These are phyloP conservation scores for Papiliotrema laurentii DNA, from an alignment of 1,284 basidiomycete genomes.

Conservation along the genomic window DNA sequence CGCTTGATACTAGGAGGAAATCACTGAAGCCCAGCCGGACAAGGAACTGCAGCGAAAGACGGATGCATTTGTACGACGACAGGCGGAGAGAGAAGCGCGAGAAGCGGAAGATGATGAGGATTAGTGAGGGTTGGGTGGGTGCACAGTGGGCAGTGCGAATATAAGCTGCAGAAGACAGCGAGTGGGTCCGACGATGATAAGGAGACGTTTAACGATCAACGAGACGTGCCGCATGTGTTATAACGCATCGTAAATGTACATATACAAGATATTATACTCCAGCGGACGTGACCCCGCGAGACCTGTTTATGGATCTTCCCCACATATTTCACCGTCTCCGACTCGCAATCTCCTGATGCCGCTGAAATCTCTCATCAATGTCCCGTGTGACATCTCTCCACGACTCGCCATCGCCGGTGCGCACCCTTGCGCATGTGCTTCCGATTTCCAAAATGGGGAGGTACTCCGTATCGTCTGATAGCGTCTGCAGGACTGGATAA, in stretches of 20 bases:
- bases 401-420: neutral
- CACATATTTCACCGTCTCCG: neutral
- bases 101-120: constrained; percentile 11
- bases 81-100: constrained; percentile 6
- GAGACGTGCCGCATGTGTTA: too few species aligned
- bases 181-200: too few species aligned
- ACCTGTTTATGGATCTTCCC: neutral
- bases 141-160: neutral
- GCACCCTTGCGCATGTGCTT: neutral
- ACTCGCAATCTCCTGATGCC: neutral
- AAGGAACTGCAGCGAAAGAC: constrained; percentile 21
- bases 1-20: neutral
- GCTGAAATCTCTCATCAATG: neutral
- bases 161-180: neutral
- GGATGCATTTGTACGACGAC: constrained; percentile 15
- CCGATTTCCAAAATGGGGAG: constrained; percentile 7
- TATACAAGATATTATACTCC: neutral
- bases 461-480: neutral
- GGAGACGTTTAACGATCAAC: neutral
- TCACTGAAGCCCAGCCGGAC: constrained; percentile 9
- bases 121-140: neutral
- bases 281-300: too few species aligned
- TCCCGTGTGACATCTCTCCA: neutral
- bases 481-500: neutral
- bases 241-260: too few species aligned